Conservation (phyloP, 2,329 filamentous ascomycete genomes). For the Hymenoscyphus repandus region DNA sequence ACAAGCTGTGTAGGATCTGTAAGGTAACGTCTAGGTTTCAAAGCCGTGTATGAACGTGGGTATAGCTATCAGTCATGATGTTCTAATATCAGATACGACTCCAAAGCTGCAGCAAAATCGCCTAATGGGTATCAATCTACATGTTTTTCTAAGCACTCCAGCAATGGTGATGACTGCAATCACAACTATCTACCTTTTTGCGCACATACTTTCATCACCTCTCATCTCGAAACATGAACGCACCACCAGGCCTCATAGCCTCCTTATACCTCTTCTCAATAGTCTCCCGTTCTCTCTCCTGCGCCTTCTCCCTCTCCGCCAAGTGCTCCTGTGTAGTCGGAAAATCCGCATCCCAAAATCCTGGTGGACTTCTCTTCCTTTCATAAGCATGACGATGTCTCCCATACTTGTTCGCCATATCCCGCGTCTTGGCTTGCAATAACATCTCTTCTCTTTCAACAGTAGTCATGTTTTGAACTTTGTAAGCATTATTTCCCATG, state of each 20-base stretch:
- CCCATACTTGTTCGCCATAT: constrained; percentile 69
- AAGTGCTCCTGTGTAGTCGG: constrained; percentile 78
- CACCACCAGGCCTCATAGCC: constrained; percentile 70
- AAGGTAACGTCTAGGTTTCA: too few relatives aligned
- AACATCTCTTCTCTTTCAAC: constrained; percentile 62
- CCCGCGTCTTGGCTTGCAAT: constrained; percentile 68
- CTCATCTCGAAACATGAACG: constrained; percentile 81
- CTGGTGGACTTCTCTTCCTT: constrained; percentile 69
- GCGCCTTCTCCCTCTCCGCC: constrained; percentile 59
- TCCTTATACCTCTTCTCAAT: constrained; percentile 74
- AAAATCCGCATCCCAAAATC: constrained; percentile 89
- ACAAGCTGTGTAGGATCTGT: too few relatives aligned
- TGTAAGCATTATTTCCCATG: constrained; percentile 50
- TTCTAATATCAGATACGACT: background rate
- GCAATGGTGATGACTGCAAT: constrained; percentile 3
- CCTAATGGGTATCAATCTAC: background rate
- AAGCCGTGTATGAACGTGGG: background rate
- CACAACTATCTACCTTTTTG: background rate
- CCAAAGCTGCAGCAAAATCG: background rate
- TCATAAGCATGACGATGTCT: constrained; percentile 73
- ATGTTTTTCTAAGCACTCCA: background rate
- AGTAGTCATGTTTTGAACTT: constrained; percentile 51
- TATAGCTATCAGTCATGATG: background rate
- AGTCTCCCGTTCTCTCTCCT: constrained; percentile 55
- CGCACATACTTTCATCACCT: background rate